Conservation (phyloP, 352 stramenopile genomes). For the Pythium sukuiense region DNA sequence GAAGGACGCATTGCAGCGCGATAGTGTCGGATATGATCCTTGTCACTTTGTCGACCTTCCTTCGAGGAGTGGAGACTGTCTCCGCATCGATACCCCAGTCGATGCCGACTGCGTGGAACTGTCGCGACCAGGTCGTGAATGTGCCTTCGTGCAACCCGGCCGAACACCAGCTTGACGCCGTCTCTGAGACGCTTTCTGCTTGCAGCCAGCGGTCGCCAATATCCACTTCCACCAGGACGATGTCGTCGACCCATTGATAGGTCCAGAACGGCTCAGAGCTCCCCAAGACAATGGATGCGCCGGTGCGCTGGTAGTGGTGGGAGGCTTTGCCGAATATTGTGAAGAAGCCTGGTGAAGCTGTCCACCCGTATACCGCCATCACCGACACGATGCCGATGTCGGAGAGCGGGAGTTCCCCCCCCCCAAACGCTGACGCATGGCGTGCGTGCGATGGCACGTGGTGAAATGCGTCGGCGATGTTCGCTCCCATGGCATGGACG, state of each 20-base stretch:
- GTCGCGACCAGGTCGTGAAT: constrained; percentile 9
- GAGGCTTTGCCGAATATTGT: constrained; percentile 4
- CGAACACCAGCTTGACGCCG: constrained; percentile 11
- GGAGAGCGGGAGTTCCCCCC: constrained; percentile 8
- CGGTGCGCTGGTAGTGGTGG: constrained; percentile 11
- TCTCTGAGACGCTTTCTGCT: constrained; percentile 16
- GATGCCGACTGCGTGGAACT: constrained; percentile 11
- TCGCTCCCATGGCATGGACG: constrained; percentile 7
- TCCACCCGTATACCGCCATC: constrained; percentile 14
- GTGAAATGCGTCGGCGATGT: constrained; percentile 18
- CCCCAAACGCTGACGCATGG: constrained; percentile 6
- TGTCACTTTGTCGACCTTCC: constrained; percentile 11
- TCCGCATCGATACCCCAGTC: background rate
- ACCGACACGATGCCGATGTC: constrained; percentile 7
- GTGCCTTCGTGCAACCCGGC: constrained; percentile 10
- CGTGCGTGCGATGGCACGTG: constrained; percentile 6
- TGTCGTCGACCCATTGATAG: constrained; percentile 12
- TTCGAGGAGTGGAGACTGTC: background rate
- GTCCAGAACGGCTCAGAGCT: constrained; percentile 6
- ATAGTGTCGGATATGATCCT: background rate
- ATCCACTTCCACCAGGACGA: constrained; percentile 13
- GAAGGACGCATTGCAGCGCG: background rate
- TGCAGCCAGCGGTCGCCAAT: constrained; percentile 1
- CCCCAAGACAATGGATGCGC: constrained; percentile 1
- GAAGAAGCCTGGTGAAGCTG: constrained; percentile 9